Conservation (phyloP, 768 basidiomycete genomes). For the Antrodiella citrinella region DNA sequence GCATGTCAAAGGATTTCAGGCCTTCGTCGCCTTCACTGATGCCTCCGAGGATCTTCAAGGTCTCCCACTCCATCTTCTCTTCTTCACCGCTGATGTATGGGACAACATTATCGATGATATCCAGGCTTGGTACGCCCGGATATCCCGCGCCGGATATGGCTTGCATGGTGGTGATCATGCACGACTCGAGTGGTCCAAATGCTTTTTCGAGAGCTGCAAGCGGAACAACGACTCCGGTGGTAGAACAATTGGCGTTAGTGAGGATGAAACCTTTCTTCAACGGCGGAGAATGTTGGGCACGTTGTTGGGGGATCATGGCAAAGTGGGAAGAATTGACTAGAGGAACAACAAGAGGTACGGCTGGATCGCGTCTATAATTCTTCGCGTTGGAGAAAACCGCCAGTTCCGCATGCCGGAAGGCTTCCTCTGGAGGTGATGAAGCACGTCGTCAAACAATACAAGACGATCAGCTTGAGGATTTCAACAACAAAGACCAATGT, state of each 20-base stretch:
- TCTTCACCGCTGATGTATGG: constrained; percentile 92
- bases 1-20: constrained; percentile 73
- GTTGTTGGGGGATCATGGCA: constrained; percentile 79
- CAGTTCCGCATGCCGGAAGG: constrained; percentile 81
- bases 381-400: constrained; percentile 97
- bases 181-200: constrained; percentile 90
- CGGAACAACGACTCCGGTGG: constrained; percentile 89
- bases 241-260: constrained; percentile 97
- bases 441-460: background rate
- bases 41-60: constrained; percentile 92
- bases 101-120: constrained; percentile 93
- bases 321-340: constrained; percentile 89
- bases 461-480: background rate
- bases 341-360: constrained; percentile 92
- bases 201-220: constrained; percentile 81
- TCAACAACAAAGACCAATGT: background rate
- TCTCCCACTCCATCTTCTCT: constrained; percentile 99
- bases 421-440: constrained; percentile 52
- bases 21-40: constrained; percentile 49
- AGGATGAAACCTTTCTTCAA: constrained; percentile 88
- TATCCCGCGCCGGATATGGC: constrained; percentile 98
- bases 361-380: constrained; percentile 87
- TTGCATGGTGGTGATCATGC: constrained; percentile 93
- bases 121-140: constrained; percentile 83
- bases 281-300: constrained; percentile 52